A percentile compares a stretch with the other conserved stretches of the same genome.
These are phyloP conservation scores for Ascochyta fabae DNA, from an alignment of 2,329 filamentous ascomycete species.

Conservation along the genomic window DNA sequence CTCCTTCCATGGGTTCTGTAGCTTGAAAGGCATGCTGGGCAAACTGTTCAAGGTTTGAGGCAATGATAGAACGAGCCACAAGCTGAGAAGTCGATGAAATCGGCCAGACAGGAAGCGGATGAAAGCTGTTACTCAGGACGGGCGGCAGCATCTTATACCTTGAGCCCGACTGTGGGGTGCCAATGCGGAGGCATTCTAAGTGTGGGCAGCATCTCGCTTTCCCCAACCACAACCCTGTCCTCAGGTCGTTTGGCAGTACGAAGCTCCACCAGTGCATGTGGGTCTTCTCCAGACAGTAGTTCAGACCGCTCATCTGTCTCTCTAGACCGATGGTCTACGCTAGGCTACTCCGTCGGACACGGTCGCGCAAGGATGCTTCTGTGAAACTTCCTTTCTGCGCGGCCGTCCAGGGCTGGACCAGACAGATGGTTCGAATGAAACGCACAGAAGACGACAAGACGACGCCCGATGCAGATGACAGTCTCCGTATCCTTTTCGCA, in stretches of 20 bases:
- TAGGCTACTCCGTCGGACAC: constrained; percentile 4
- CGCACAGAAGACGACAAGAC: background rate
- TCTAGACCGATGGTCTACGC: background rate
- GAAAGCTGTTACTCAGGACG: background rate
- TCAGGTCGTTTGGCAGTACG: background rate
- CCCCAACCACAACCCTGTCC: constrained; percentile 8
- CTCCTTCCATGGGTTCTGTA: constrained; percentile 45
- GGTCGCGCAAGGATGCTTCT: background rate
- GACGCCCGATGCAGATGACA: background rate
- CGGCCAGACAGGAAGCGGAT: constrained; percentile 18
- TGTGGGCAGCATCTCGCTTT: background rate
- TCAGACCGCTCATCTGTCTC: constrained; percentile 5
- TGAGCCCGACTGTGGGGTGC: constrained; percentile 8
- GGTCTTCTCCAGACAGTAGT: constrained; percentile 8
- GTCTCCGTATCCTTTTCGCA: constrained; percentile 12
- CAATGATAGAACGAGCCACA: constrained; percentile 9
- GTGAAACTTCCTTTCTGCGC: constrained; percentile 5
- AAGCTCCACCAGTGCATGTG: constrained; percentile 5
- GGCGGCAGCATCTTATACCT: constrained; percentile 13
- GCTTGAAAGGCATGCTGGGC: constrained; percentile 36
- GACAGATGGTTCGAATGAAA: background rate
- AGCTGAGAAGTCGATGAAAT: constrained; percentile 17
- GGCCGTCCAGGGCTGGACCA: constrained; percentile 7
- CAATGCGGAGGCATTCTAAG: constrained; percentile 12
- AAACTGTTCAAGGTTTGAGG: background rate